Conservation (phyloP, 495 filamentous ascomycete genomes). For the Hyaloscypha bicolor region DNA sequence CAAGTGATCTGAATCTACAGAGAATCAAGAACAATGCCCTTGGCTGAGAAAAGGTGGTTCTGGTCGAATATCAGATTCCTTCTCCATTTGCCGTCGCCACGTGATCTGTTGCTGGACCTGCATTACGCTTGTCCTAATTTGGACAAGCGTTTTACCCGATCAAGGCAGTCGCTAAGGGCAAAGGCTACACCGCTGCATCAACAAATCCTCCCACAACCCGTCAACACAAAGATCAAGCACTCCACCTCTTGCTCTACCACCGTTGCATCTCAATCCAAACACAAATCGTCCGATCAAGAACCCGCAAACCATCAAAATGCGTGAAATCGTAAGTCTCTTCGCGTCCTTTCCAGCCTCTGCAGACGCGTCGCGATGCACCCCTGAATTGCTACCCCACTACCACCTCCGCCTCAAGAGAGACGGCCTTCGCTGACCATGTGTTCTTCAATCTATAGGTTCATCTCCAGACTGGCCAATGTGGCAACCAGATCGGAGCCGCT, state of each 20-base stretch:
- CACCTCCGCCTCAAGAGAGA: slow-evolving; percentile 41
- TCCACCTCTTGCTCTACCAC: slow-evolving; percentile 35
- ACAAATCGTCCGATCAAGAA: slow-evolving; percentile 29
- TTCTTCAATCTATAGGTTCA: slow-evolving; percentile 68
- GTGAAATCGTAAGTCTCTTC: slow-evolving; percentile 81
- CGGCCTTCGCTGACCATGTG: slow-evolving; percentile 34
- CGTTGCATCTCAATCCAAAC: slow-evolving; percentile 32
- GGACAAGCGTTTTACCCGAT: neutral
- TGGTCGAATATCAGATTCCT: slow-evolving; percentile 2
- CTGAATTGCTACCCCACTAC: slow-evolving; percentile 48
- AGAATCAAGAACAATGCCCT: neutral
- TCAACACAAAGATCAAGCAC: slow-evolving; percentile 33
- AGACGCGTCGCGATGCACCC: slow-evolving; percentile 40
- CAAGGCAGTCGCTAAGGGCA: slow-evolving; percentile 12
- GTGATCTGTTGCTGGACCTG: neutral
- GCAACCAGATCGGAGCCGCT: slow-evolving; percentile 99
- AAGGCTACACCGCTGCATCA: slow-evolving; percentile 15
- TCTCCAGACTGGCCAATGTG: slow-evolving; percentile 99
- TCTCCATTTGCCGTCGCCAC: neutral
- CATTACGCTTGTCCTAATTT: neutral
- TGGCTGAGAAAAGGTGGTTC: neutral
- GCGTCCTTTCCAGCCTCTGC: slow-evolving; percentile 16
- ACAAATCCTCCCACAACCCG: slow-evolving; percentile 23
- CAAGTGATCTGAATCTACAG: neutral
- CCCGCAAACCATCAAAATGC: slow-evolving; percentile 64